Percentiles rank a stretch among this genome's conserved stretches.
These are phyloP conservation scores for Chalciporus pseudorubinellus DNA, from an alignment of 768 basidiomycete genomes.

Conservation along the genomic window DNA sequence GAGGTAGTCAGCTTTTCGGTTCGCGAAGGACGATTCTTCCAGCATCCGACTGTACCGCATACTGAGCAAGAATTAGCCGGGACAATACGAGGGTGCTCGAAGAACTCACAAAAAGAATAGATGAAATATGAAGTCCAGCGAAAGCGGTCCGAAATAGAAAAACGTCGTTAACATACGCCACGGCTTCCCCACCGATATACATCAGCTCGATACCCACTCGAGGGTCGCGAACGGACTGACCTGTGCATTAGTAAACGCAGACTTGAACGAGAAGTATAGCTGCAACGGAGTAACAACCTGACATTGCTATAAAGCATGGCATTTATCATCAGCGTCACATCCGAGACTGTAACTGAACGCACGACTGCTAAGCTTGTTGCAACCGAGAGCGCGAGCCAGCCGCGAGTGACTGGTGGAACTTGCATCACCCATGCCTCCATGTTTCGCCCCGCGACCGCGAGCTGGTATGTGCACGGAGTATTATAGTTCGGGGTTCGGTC, in stretches of 20 bases:
- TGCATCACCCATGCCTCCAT: conserved; percentile 93
- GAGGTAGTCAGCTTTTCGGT: conserved; percentile 89
- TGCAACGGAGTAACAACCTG: conserved; percentile 88
- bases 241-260: conserved; percentile 79
- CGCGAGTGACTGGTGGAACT: conserved; percentile 87
- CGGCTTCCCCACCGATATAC: conserved; percentile 44
- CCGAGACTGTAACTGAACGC: conserved; percentile 33
- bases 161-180: conserved; percentile 92
- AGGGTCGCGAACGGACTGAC: conserved; percentile 26
- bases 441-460: conserved; percentile 7
- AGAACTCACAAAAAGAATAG: conserved; percentile 93
- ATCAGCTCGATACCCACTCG: conserved; percentile 9
- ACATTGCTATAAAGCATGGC: conserved; percentile 64
- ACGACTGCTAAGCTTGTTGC: conserved; percentile 85
- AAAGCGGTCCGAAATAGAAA: conserved; percentile 93
- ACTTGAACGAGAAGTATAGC: conserved; percentile 88
- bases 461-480: not conserved
- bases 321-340: conserved; percentile 4
- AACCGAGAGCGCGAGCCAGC: conserved; percentile 80
- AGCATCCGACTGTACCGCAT: conserved; percentile 97
- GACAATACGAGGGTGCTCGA: not conserved
- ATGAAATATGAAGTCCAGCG: conserved; percentile 93
- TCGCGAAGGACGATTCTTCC: conserved; percentile 94
- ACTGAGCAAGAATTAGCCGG: conserved; percentile 38
- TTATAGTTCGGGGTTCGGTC: not conserved